Base-by-base conservation (phyloP, 768 basidiomycete species). In the Candolleomyces aberdarensis region DNA sequence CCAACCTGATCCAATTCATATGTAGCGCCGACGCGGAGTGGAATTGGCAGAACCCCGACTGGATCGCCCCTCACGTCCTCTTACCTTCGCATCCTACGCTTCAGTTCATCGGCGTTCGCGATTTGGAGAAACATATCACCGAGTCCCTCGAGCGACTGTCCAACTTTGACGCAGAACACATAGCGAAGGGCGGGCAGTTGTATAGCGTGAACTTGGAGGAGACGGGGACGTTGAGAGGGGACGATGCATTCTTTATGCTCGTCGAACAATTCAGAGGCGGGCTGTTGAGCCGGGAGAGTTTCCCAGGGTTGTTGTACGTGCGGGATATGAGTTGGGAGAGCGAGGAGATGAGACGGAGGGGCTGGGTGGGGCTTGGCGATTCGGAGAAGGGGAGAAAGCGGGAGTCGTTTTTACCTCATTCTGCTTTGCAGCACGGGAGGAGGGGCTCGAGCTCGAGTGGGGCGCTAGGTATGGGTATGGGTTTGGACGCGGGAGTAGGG, bases 1-100 rank as follows among this genome's bases (percentile, higher is more conserved):
- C 89, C 0, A 85, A 86, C 63, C 75, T 91, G 41, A 75, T 74
- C 39, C 80, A 89, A 66, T 87, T 91, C 69, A 86, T 91, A 53
- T 90, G 88, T 67, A 83, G 81, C 48, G 89, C 89, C 1, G 88
- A 91, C 62, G 89, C 88, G 0, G 88, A 88, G 66, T 91, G 89
- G 89, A 87, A 90, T 63, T 91, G 89, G 89, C 80, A 85, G 65
- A 79, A 76, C 56, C 89, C 89, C 0, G 88, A 91, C 67, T 91
- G 89, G 89, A 90, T 91, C 66, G 87, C 89, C 14, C 88, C 89
- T 3, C 89, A 91, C 58, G 78, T 88, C 44, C 74, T 91, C 6
- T 78, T 91, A 20, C 86, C 88, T 17, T 70, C 83, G 1, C 89
- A 91, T 67, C 80, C 83, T 0, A 75, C 75, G 7, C 70, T 91